These are phyloP conservation scores for Phytophthora cactorum DNA, from an alignment of 352 stramenopile genomes.

Conservation along the genomic window DNA sequence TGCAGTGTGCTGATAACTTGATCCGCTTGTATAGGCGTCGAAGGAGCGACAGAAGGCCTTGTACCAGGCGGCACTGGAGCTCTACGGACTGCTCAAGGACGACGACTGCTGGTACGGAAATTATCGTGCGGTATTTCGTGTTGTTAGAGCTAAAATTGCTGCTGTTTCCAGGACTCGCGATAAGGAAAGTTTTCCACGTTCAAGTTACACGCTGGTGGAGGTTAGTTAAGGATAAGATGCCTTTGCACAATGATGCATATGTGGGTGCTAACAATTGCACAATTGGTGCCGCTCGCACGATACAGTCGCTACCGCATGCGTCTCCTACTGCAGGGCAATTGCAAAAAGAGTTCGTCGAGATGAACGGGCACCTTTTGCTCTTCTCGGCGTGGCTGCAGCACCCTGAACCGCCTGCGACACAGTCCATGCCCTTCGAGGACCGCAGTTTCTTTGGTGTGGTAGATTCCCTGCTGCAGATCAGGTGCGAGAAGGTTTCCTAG, in stretches of 20 bases:
- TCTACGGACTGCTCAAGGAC: conserved; percentile 74
- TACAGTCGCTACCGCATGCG: conserved; percentile 51
- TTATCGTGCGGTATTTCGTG: neutral
- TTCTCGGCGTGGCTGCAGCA: conserved; percentile 81
- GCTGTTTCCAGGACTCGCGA: conserved; percentile 57
- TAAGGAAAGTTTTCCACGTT: conserved; percentile 82
- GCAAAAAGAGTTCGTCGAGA: conserved; percentile 49
- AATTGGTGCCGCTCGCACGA: neutral
- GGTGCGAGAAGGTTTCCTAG: conserved; percentile 29
- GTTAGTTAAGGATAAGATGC: conserved; percentile 28
- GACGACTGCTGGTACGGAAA: conserved; percentile 67
- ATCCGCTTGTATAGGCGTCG: conserved; percentile 35
- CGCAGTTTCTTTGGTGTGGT: conserved; percentile 76
- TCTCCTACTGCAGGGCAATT: conserved; percentile 20
- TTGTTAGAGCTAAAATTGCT: neutral
- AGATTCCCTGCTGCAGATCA: conserved; percentile 80
- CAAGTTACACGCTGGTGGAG: conserved; percentile 76
- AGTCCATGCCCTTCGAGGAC: conserved; percentile 67
- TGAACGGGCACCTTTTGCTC: conserved; percentile 67
- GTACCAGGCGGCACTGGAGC: conserved; percentile 52
- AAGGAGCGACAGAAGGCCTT: conserved; percentile 54
- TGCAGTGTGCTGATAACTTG: neutral
- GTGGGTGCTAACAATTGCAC: neutral
- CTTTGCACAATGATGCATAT: too few relatives aligned
- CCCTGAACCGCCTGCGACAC: conserved; percentile 71